Evolutionary conservation across 495 filamentous ascomycete genomes (phyloP), one percentile per base, ranked within the genome.

Genomic region (Penicillium robsamsonii): DNA sequence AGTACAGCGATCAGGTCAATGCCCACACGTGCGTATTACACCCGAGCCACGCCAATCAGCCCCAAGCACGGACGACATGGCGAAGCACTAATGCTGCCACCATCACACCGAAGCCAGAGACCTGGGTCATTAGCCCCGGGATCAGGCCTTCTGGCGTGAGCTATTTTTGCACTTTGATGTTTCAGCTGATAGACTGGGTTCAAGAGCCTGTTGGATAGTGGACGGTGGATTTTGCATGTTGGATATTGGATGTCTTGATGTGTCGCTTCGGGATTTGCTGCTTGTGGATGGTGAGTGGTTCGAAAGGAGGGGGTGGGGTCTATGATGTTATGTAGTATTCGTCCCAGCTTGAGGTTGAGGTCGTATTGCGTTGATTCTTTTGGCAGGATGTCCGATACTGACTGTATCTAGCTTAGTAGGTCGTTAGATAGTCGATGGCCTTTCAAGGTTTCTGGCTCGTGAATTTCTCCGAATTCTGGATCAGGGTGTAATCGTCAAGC

Each of bases 101-200:
- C 51, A 58, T 58, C 62, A 64, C 62, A 64, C 62, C 62, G 51
- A 49, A 45, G 55, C 58, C 62, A 53, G 58, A 55, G 22, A 27
- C 48, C 37, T 44, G 55, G 62, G 55, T 55, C 51, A 13, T 35
- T 64, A 58, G 58, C 37, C 22, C 50, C 42, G 37, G 46, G 62
- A 56, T 61, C 46, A 37, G 54, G 35, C 45, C 52, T 54, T 46
- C 30, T 54, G 31, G 24, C 42, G 31, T 54, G 42, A 30, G 33
- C 43, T 46, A 54, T 54, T 27, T 46, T 20, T 17, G 30, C 24
- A 33, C 25, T 29, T 13, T 1, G 13, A 33, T 54, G 42, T 54
- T 54, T 45, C 41, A 30, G 41, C 20, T 46, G 52, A 47, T 29
- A 4, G 15, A 9, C 22, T 43, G 43, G 13, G 17, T 13, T 46